phyloP scores from a whole-genome alignment of 2,329 filamentous ascomycete species.

The Aspergillus pseudoterreus region DNA sequence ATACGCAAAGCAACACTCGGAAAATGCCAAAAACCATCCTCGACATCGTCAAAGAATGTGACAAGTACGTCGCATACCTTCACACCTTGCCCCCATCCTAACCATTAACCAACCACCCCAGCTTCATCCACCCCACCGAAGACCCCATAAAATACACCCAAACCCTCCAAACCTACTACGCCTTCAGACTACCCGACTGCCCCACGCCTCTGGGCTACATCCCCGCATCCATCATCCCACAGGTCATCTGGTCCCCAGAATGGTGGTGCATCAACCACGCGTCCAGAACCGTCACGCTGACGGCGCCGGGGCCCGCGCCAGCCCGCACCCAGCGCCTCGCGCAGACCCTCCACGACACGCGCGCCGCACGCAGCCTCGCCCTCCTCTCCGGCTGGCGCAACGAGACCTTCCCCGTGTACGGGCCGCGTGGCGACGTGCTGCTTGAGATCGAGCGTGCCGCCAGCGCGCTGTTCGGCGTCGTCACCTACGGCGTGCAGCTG shows the following conservation, averaged over 20 bases:
- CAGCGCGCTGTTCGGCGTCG: constrained; percentile 40
- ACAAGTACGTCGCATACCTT: neutral
- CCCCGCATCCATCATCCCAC: neutral
- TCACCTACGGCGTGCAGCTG: constrained; percentile 44
- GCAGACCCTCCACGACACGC: neutral
- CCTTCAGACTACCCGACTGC: constrained; percentile 5
- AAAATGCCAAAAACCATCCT: neutral
- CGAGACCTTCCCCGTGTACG: constrained; percentile 43
- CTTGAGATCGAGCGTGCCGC: constrained; percentile 43
- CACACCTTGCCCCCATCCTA: neutral
- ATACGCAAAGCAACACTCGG: neutral
- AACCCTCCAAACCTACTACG: neutral
- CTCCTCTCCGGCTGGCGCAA: constrained; percentile 29
- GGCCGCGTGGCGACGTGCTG: constrained; percentile 33
- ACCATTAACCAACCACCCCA: neutral
- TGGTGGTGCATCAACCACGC: constrained; percentile 3
- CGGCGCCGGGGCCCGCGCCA: neutral
- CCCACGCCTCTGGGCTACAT: constrained; percentile 1
- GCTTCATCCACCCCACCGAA: neutral
- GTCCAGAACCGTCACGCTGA: neutral
- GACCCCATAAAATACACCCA: neutral
- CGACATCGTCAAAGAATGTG: neutral
- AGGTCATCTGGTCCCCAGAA: neutral
- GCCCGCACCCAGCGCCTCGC: neutral
- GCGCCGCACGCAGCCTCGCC: neutral